These are phyloP conservation scores for Inga oerstediana DNA, from an alignment of 306 rosid genomes.

Conservation along the genomic window DNA sequence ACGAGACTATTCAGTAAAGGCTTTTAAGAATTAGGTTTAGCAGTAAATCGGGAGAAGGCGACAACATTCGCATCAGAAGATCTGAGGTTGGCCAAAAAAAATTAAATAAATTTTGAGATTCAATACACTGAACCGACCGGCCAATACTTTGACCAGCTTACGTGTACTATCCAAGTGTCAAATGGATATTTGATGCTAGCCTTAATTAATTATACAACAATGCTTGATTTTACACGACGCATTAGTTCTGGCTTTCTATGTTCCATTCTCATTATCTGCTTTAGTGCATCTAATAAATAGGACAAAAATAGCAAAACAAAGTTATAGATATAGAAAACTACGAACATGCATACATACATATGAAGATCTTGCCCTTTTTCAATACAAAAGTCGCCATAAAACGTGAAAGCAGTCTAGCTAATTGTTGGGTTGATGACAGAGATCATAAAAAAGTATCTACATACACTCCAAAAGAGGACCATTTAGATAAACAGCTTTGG, in stretches of 20 bases:
- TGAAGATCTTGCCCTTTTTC: neutral
- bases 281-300: neutral
- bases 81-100: neutral
- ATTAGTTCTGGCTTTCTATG: neutral
- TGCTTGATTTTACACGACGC: neutral
- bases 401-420: neutral
- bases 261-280: neutral
- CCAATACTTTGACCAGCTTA: neutral
- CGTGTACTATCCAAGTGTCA: neutral
- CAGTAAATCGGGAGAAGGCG: neutral
- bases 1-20: neutral
- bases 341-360: neutral
- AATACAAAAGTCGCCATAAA: too few relatives aligned
- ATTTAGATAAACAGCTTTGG: too few relatives aligned
- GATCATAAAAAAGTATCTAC: too few relatives aligned
- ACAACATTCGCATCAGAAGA: neutral
- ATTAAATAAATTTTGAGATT: neutral
- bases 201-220: neutral
- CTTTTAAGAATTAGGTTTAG: constrained; percentile 15
- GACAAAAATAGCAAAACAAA: neutral
- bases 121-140: neutral
- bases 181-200: constrained; percentile 2
- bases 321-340: neutral
- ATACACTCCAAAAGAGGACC: too few relatives aligned
- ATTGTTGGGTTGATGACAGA: too few relatives aligned